Evolutionary conservation across 2,329 filamentous ascomycete species (phyloP).

Genomic region (Fusarium mundagurra): DNA sequence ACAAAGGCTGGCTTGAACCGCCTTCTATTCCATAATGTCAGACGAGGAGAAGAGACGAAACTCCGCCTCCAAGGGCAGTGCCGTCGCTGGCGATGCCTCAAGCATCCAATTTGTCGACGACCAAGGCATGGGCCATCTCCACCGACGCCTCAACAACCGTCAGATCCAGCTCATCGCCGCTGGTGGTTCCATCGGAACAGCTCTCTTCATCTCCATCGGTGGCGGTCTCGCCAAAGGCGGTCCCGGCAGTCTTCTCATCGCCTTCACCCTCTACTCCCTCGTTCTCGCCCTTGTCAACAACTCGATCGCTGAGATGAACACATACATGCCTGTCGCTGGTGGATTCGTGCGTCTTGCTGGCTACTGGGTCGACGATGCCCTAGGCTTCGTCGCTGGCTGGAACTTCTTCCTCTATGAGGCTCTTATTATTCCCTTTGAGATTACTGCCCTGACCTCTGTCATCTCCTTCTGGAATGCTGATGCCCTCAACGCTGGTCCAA

Average conservation of each 20-base stretch:
- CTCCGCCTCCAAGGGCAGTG: conserved; percentile 4
- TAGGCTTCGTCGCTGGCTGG: conserved; percentile 32
- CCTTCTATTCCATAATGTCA: conserved; percentile 11
- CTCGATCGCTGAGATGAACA: conserved; percentile 35
- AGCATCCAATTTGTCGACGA: conserved; percentile 6
- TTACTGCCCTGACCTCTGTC: conserved; percentile 60
- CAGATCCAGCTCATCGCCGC: conserved; percentile 45
- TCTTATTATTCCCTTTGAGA: conserved; percentile 61
- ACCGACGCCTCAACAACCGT: conserved; percentile 29
- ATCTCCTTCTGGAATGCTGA: conserved; percentile 59
- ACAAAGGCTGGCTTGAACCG: neutral
- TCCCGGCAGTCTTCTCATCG: conserved; percentile 26
- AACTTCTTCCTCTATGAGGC: conserved; percentile 53
- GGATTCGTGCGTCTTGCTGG: conserved; percentile 31
- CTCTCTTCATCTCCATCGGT: conserved; percentile 37
- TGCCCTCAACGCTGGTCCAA: conserved; percentile 47
- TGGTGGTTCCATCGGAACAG: conserved; percentile 33
- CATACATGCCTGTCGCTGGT: conserved; percentile 31
- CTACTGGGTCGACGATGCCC: conserved; percentile 30
- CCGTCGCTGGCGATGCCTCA: conserved; percentile 6
- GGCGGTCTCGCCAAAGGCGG: conserved; percentile 32
- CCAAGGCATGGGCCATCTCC: conserved; percentile 28
- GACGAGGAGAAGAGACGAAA: conserved; percentile 30
- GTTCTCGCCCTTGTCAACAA: conserved; percentile 33
- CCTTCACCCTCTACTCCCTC: conserved; percentile 17